A percentile compares a stretch with the other conserved stretches of the same genome.
These are phyloP conservation scores for Entomortierella parvispora DNA, from an alignment of 192 early-diverging fungal genomes.

Conservation along the genomic window DNA sequence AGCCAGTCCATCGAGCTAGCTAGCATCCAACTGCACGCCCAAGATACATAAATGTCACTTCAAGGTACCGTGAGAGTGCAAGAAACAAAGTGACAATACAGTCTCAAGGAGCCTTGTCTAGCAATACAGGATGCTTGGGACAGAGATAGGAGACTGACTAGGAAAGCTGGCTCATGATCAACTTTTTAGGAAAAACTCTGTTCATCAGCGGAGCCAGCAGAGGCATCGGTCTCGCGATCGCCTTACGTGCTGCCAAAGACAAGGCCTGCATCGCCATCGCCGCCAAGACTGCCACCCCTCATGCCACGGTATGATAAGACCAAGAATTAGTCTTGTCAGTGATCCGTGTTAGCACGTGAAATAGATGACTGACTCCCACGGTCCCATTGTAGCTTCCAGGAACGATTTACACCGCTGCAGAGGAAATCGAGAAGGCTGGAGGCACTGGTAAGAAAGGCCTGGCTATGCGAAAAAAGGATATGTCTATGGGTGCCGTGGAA, in stretches of 20 bases:
- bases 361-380: background rate
- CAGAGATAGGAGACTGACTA: too few relatives aligned
- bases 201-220: slow-evolving; percentile 51
- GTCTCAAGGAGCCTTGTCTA: too few relatives aligned
- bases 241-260: slow-evolving; percentile 70
- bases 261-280: slow-evolving; percentile 77
- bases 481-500: background rate
- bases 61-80: too few relatives aligned
- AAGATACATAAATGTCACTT: too few relatives aligned
- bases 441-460: slow-evolving; percentile 58
- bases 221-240: slow-evolving; percentile 87
- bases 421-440: slow-evolving; percentile 76
- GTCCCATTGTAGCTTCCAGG: slow-evolving; percentile 88
- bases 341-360: background rate
- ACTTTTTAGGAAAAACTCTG: slow-evolving; percentile 48
- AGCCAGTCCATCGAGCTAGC: too few relatives aligned
- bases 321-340: background rate
- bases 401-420: slow-evolving; percentile 83
- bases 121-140: too few relatives aligned
- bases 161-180: too few relatives aligned
- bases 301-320: slow-evolving; percentile 73
- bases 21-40: too few relatives aligned
- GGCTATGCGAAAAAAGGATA: background rate
- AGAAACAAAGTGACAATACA: too few relatives aligned
- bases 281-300: slow-evolving; percentile 78